phyloP scores from a whole-genome alignment of 1,284 basidiomycete genomes.

The Irpex lacteus region DNA sequence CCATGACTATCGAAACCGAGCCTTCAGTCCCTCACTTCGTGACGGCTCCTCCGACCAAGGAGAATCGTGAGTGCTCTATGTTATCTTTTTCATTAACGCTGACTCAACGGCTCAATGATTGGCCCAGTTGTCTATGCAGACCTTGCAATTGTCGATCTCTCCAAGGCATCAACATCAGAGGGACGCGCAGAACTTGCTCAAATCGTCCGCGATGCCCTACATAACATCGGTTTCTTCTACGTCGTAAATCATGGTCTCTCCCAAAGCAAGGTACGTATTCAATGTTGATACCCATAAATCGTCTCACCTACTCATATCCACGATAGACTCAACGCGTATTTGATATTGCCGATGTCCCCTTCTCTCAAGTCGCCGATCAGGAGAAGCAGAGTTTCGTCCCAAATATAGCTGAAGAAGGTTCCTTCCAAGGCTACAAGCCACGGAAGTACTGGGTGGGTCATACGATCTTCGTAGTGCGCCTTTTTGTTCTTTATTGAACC shows the following conservation, averaged over 20 bases:
- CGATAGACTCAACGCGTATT: slow-evolving; percentile 46
- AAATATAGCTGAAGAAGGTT: slow-evolving; percentile 45
- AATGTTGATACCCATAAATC: not conserved
- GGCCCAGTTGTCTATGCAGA: slow-evolving; percentile 59
- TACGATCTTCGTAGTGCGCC: not conserved
- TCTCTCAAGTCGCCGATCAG: slow-evolving; percentile 47
- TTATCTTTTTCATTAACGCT: not conserved
- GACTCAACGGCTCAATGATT: not conserved
- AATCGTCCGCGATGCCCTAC: slow-evolving; percentile 55
- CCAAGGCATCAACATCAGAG: slow-evolving; percentile 44
- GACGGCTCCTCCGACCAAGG: slow-evolving; percentile 33
- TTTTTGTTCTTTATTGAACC: not conserved
- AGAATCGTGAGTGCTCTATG: slow-evolving; percentile 29
- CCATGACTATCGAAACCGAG: slow-evolving; percentile 2
- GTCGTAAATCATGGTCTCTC: slow-evolving; percentile 57
- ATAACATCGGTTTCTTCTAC: slow-evolving; percentile 61
- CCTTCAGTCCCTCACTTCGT: slow-evolving; percentile 31
- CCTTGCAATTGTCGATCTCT: slow-evolving; percentile 61
- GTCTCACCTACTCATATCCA: not conserved
- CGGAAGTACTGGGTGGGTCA: not conserved
- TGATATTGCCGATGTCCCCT: slow-evolving; percentile 62
- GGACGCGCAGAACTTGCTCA: slow-evolving; percentile 44
- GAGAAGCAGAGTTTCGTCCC: slow-evolving; percentile 54
- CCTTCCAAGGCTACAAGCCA: slow-evolving; percentile 41
- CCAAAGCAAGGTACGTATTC: slow-evolving; percentile 35